Conservation (phyloP, 1,284 basidiomycete species). For the Boletus chippewaensis region DNA sequence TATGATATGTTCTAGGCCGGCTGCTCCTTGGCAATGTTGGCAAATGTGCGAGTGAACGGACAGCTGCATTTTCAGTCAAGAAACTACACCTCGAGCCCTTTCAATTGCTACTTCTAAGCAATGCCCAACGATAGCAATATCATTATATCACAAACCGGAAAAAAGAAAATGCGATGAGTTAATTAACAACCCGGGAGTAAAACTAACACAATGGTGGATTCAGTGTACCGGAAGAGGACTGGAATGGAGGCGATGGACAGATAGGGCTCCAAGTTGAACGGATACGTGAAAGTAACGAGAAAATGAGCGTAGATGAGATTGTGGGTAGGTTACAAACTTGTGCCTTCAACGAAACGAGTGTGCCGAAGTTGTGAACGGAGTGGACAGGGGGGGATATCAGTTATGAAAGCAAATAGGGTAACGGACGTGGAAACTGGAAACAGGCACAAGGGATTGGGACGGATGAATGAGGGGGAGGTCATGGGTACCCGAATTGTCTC, state of each 20-base stretch:
- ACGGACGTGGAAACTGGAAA: conserved; percentile 11
- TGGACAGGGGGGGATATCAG: conserved; percentile 25
- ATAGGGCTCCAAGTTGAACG: conserved; percentile 10
- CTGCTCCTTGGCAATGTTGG: neutral
- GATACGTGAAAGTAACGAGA: conserved; percentile 19
- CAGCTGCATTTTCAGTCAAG: neutral
- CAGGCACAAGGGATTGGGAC: conserved; percentile 13
- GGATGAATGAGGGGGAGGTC: conserved; percentile 5
- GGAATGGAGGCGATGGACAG: conserved; percentile 8
- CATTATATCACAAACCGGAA: conserved; percentile 31
- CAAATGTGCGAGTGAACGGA: neutral
- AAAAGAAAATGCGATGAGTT: conserved; percentile 31
- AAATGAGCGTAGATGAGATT: conserved; percentile 31
- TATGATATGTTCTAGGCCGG: conserved; percentile 53
- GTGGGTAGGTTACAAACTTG: conserved; percentile 32
- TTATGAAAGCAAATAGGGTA: conserved; percentile 26
- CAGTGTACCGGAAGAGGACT: conserved; percentile 14
- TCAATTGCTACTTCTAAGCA: neutral
- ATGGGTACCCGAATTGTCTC: conserved; percentile 24
- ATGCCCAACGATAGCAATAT: conserved; percentile 25
- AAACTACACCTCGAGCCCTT: neutral
- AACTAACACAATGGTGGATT: conserved; percentile 15
- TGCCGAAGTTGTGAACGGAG: conserved; percentile 19
- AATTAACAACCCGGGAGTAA: conserved; percentile 30
- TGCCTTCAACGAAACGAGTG: conserved; percentile 27